phyloP scores from a whole-genome alignment of 2,329 filamentous ascomycete species.

The Bertia moriformis region DNA sequence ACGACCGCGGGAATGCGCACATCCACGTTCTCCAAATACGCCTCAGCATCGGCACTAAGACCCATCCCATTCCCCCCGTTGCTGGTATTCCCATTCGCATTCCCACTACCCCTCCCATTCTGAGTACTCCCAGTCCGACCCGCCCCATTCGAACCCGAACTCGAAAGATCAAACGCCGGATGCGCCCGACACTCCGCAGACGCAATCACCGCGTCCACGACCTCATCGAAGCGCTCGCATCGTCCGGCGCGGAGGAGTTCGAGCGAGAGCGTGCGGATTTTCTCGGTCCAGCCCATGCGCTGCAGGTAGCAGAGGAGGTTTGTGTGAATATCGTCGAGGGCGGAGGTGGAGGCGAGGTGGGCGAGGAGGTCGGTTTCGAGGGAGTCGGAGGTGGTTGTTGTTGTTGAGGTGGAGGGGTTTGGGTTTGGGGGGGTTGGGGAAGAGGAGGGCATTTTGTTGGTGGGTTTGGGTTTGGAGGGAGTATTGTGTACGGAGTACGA shows the following conservation, averaged over 20 bases:
- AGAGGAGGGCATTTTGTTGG: not conserved
- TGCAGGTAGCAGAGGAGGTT: not conserved
- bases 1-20: not conserved
- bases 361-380: slow-evolving; percentile 1
- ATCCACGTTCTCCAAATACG: not conserved
- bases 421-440: not conserved
- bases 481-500: too few species aligned
- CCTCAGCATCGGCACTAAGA: not conserved
- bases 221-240: not conserved
- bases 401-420: not conserved
- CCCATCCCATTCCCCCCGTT: not conserved
- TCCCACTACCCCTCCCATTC: not conserved
- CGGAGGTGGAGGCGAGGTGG: not conserved
- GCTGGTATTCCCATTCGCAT: not conserved
- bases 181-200: not conserved
- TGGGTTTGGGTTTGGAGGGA: too few species aligned
- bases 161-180: not conserved
- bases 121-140: not conserved
- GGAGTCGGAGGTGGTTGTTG: not conserved
- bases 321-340: not conserved
- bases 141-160: not conserved
- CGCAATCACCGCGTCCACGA: not conserved
- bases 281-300: not conserved
- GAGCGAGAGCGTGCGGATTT: not conserved
- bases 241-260: slow-evolving; percentile 1